Evolutionary conservation across 2,329 filamentous ascomycete species (phyloP).

Genomic region (Hirsutella minnesotensis): DNA sequence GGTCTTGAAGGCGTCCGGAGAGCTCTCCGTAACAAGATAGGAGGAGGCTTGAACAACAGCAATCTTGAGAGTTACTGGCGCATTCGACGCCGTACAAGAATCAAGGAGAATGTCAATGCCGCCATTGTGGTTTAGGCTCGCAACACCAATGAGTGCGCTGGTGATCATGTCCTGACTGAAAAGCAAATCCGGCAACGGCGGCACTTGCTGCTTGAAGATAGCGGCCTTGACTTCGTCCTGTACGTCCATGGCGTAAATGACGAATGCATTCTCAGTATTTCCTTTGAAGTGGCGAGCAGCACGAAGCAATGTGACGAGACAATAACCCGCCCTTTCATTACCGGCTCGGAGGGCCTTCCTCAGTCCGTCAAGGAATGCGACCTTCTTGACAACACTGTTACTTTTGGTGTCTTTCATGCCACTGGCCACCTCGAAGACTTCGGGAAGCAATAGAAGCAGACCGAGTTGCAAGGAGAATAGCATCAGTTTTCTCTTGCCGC

Average conservation of each 20-base stretch:
- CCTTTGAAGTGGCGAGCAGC: constrained; percentile 51
- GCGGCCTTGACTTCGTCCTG: constrained; percentile 57
- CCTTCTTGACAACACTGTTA: constrained; percentile 51
- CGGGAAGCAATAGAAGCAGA: constrained; percentile 51
- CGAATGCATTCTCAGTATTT: constrained; percentile 50
- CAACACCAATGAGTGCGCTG: constrained; percentile 52
- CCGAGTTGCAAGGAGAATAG: constrained; percentile 52
- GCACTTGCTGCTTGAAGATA: constrained; percentile 38
- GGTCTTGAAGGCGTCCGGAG: constrained; percentile 36
- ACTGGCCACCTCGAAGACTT: constrained; percentile 59
- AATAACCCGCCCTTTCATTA: constrained; percentile 57
- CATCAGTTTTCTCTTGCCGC: constrained; percentile 39
- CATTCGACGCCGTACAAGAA: constrained; percentile 41
- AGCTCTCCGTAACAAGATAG: constrained; percentile 44
- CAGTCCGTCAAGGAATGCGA: constrained; percentile 50
- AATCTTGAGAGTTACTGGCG: constrained; percentile 49
- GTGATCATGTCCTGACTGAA: constrained; percentile 56
- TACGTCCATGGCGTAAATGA: constrained; percentile 58
- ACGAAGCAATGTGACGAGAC: constrained; percentile 49
- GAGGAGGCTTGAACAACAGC: constrained; percentile 50
- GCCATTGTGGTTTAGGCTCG: constrained; percentile 48
- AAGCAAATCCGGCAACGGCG: constrained; percentile 27
- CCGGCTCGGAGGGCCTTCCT: constrained; percentile 51
- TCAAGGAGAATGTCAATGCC: constrained; percentile 45
- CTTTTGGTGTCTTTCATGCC: constrained; percentile 54